Conservation (phyloP, 495 filamentous ascomycete species). For the Xylaria venustula region DNA sequence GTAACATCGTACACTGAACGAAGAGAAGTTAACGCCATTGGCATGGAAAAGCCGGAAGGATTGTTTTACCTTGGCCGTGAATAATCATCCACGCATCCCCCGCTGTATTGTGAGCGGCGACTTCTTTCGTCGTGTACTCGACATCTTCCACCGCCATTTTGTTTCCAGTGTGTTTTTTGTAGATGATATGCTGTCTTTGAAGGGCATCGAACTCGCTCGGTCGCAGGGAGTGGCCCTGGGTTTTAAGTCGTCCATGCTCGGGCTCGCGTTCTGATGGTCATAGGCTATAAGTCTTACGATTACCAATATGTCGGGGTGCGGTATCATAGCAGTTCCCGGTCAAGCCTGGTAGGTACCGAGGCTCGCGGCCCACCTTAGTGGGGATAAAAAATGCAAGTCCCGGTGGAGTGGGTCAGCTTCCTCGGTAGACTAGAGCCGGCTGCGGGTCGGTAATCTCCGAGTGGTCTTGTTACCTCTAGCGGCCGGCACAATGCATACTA, state of each 20-base stretch:
- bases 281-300: neutral
- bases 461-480: too few species aligned
- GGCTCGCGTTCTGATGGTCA: neutral
- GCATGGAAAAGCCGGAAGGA: neutral
- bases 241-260: neutral
- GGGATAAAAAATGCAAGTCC: too few species aligned
- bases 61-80: constrained; percentile 50
- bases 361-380: neutral
- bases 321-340: neutral
- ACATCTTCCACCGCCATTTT: constrained; percentile 8
- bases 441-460: constrained; percentile 4
- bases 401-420: too few species aligned
- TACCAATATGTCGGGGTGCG: neutral
- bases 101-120: constrained; percentile 53
- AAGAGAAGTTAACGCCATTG: neutral
- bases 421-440: too few species aligned
- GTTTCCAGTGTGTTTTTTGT: neutral
- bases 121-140: constrained; percentile 43
- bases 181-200: neutral
- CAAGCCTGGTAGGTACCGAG: neutral
- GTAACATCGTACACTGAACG: constrained; percentile 59
- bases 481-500: too few species aligned
- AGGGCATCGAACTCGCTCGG: neutral
- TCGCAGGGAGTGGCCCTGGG: neutral
- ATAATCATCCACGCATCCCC: constrained; percentile 59